A percentile compares a stretch with the other conserved stretches of the same genome.
Conservation (phyloP, 1,284 basidiomycete species). For the Naganishia albida region DNA sequence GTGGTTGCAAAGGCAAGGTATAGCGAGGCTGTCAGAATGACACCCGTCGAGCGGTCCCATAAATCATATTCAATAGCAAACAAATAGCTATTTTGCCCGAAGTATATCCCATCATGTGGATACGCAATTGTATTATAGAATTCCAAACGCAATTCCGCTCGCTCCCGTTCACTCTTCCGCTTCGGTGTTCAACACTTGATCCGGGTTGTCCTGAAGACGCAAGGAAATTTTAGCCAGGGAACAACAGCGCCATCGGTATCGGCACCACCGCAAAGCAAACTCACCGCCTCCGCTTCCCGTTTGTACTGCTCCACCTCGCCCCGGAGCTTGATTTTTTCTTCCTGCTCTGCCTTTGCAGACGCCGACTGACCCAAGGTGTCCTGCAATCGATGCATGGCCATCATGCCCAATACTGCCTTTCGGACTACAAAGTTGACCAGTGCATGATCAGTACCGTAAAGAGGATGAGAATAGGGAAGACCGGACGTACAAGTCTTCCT, state of each 20-base stretch:
- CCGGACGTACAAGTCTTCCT: conserved; percentile 73
- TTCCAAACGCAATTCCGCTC: background rate
- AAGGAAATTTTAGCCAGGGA: background rate
- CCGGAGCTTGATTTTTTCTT: conserved; percentile 60
- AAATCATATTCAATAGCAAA: too few species aligned
- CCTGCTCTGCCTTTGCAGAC: conserved; percentile 52
- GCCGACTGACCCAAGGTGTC: conserved; percentile 54
- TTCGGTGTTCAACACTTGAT: conserved; percentile 26
- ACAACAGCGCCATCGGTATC: too few species aligned
- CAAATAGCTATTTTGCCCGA: too few species aligned
- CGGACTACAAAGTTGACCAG: conserved; percentile 64
- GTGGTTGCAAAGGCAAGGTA: too few species aligned
- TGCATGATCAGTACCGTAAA: background rate
- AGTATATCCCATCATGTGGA: too few species aligned
- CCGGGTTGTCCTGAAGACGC: conserved; percentile 18
- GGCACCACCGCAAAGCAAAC: conserved; percentile 30
- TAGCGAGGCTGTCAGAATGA: too few species aligned
- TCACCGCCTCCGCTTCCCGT: conserved; percentile 72
- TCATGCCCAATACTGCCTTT: conserved; percentile 80
- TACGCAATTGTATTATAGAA: background rate
- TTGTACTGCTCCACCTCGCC: conserved; percentile 71
- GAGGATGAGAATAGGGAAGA: background rate
- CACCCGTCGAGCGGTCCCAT: too few species aligned
- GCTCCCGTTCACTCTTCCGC: background rate
- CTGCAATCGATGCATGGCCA: conserved; percentile 76